Evolutionary conservation across 2,329 filamentous ascomycete genomes (phyloP).

Genomic region (Endothia cerciana): DNA sequence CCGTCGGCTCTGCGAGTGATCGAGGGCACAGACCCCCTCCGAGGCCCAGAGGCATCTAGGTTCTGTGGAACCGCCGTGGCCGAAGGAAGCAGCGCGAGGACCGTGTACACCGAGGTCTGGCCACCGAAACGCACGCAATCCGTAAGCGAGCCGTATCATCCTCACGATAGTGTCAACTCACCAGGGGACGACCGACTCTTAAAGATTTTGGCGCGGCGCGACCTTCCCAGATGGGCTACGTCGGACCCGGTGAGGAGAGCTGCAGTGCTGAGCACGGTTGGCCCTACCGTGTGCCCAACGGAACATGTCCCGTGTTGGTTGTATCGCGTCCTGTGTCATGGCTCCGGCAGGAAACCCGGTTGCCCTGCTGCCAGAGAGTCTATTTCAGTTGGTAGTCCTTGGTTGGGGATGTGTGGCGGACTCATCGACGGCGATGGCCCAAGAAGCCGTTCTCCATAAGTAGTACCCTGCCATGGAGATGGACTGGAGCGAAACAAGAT

Average conservation of each 20-base stretch:
- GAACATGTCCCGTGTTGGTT: background rate
- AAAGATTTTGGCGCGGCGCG: background rate
- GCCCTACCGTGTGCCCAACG: background rate
- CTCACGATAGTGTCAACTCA: background rate
- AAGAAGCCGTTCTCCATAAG: background rate
- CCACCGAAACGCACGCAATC: constrained; percentile 7
- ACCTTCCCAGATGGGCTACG: constrained; percentile 1
- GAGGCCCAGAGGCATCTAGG: background rate
- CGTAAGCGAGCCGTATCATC: background rate
- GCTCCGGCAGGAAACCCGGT: background rate
- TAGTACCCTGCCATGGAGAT: background rate
- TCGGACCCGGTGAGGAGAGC: background rate
- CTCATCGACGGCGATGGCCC: background rate
- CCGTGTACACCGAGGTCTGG: constrained; percentile 5
- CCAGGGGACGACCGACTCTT: background rate
- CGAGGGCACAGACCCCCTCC: background rate
- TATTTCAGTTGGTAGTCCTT: background rate
- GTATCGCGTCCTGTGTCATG: background rate
- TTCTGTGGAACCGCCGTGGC: background rate
- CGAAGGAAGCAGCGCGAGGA: background rate
- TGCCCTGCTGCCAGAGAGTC: background rate
- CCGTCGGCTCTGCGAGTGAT: constrained; percentile 3
- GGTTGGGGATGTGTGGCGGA: background rate
- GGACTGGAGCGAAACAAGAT: background rate
- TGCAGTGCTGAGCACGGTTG: background rate